phyloP scores from a whole-genome alignment of 2,329 filamentous ascomycete species.

The Coleophoma crateriformis region DNA sequence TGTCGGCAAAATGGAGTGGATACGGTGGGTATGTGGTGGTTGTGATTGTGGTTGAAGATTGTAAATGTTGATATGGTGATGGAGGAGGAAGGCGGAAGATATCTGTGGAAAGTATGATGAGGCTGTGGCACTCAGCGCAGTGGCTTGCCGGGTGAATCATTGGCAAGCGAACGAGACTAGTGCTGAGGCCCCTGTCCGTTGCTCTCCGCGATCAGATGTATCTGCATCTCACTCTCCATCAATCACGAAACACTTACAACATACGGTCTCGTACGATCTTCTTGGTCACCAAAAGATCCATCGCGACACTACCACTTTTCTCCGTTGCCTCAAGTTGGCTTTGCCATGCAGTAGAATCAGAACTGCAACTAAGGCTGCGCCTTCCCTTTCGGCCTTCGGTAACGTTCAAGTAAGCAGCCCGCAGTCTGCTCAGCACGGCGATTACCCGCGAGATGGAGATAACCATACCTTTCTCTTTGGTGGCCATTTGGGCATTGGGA shows the following conservation, averaged over 20 bases:
- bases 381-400: neutral
- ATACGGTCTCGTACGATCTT: neutral
- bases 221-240: neutral
- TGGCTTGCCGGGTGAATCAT: constrained; percentile 14
- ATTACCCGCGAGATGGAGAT: too few relatives aligned
- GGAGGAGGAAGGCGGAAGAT: neutral
- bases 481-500: neutral
- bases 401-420: too few relatives aligned
- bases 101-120: constrained; percentile 3
- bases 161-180: neutral
- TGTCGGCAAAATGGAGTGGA: neutral
- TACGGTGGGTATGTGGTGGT: constrained; percentile 7
- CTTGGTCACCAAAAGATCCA: too few relatives aligned
- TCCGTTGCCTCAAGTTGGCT: neutral
- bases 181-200: neutral
- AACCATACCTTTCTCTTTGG: neutral
- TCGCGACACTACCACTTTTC: neutral
- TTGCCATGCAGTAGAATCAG: neutral
- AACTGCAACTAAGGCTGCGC: neutral
- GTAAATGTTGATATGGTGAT: neutral
- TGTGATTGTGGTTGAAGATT: neutral
- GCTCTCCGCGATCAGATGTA: neutral
- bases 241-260: neutral
- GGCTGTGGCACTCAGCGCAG: constrained; percentile 6
- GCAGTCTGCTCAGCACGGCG: too few relatives aligned